Evolutionary conservation across 441 rosid genomes (phyloP), one percentile per base, ranked within the genome.

Genomic region (Capsella rubella): DNA sequence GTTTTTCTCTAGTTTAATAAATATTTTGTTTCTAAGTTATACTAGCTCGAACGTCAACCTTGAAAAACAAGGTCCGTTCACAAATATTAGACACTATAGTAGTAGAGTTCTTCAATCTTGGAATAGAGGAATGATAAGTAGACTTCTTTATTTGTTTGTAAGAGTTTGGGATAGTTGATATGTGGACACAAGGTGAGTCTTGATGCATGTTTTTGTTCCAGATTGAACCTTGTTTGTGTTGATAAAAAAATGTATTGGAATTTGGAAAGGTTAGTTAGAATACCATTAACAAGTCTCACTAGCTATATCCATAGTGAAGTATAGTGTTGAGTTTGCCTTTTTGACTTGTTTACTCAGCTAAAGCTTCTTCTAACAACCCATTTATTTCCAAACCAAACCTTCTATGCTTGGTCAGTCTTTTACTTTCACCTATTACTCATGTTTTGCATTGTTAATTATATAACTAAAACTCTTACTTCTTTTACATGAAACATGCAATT

Each of bases 341-440:
- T 49, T 74, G 61, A 74, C 72, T 66, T 66, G 25, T 47, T 64
- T 45, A 16, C 15, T 46, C 25, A 56, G 31, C 15, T 60, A 16
- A 21, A 29, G 66, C 18, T 28, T 28, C 25, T 21, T 73, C 50
- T 27, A 34, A 53, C 34, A 65, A 55, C 34, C 37, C 54, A 31
- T 58, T 42, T 46, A 12, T 42, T 8, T 62, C 40, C 62, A 67
- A 67, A 8, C 68, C 68, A 51, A 59, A 43, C 46, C 47, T 40
- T 67, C 68, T 47, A 56, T 64, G 12, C 15, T 6, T 21, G 25
- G 1, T 29, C 42, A 39, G 8, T 62, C 27, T 42, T 42, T 62
- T 46, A 46, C 18, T 47, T 18, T 40, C 54, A 47, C 74, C 40
- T 47, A 52, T 39, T 7, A 14, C 13, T 57, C 59, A 21, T 69